phyloP scores from a whole-genome alignment of 2,329 filamentous ascomycete species.

The Hypoxylon sp. region DNA sequence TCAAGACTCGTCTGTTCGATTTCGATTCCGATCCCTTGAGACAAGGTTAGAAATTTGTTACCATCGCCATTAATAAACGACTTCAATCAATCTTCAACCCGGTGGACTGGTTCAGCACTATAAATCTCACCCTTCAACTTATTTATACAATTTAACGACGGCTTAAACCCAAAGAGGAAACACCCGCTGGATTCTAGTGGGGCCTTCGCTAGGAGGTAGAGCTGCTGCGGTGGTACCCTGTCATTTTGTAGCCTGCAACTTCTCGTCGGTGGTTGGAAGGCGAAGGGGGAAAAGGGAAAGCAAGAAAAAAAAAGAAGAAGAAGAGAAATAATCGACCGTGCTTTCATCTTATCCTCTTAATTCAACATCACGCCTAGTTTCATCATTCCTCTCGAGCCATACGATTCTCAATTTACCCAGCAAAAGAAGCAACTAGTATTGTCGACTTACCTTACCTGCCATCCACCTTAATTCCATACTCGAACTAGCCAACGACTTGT shows the following conservation, averaged over 20 bases:
- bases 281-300: slow-evolving; percentile 6
- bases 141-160: slow-evolving; percentile 22
- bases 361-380: slow-evolving; percentile 7
- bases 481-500: slow-evolving; percentile 1
- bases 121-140: slow-evolving; percentile 27
- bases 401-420: no score
- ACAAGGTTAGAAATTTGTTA: no score
- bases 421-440: no score
- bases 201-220: slow-evolving; percentile 9
- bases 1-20: no score
- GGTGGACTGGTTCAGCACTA: slow-evolving; percentile 22
- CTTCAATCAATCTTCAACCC: slow-evolving; percentile 8
- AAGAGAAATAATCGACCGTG: slow-evolving; percentile 2
- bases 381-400: no score
- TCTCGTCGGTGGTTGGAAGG: slow-evolving; percentile 3
- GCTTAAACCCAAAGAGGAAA: slow-evolving; percentile 28
- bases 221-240: slow-evolving; percentile 23
- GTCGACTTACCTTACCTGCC: no score
- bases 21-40: no score
- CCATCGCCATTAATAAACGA: no score
- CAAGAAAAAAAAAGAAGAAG: slow-evolving; percentile 8
- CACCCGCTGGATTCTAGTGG: slow-evolving; percentile 21
- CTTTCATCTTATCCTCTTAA: slow-evolving; percentile 3
- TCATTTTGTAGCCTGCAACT: slow-evolving; percentile 24
- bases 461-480: no score